phyloP scores from a whole-genome alignment of 345 rosid genomes.

The Populus pruinosa region DNA sequence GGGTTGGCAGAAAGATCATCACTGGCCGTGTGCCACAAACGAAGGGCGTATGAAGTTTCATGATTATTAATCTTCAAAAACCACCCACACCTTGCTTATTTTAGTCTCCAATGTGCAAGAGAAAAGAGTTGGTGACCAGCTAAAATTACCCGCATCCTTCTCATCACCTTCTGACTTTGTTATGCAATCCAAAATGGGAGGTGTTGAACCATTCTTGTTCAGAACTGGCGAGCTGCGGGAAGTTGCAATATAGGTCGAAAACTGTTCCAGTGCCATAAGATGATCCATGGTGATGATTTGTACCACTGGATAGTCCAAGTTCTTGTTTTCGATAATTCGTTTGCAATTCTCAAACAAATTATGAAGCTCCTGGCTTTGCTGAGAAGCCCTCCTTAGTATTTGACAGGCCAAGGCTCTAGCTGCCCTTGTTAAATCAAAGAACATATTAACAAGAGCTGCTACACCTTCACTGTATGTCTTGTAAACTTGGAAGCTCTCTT shows the following conservation, averaged over 20 bases:
- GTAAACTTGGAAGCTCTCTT: slow-evolving; percentile 85
- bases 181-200: slow-evolving; percentile 10
- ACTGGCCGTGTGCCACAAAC: neutral
- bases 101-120: slow-evolving; percentile 63
- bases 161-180: slow-evolving; percentile 16
- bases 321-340: slow-evolving; percentile 39
- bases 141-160: slow-evolving; percentile 1
- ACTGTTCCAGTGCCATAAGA: slow-evolving; percentile 54
- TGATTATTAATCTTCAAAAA: slow-evolving; percentile 52
- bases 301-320: slow-evolving; percentile 62
- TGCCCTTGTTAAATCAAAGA: slow-evolving; percentile 60
- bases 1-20: neutral
- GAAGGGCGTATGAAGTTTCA: neutral
- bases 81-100: slow-evolving; percentile 79
- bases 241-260: slow-evolving; percentile 25
- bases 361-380: slow-evolving; percentile 48
- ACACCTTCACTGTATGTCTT: slow-evolving; percentile 47
- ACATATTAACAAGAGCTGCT: slow-evolving; percentile 44
- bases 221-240: too few species aligned
- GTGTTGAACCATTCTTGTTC: neutral
- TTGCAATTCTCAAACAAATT: slow-evolving; percentile 57
- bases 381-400: slow-evolving; percentile 60
- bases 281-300: slow-evolving; percentile 57
- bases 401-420: slow-evolving; percentile 63
- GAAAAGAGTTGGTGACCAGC: slow-evolving; percentile 33